Base-by-base conservation (phyloP, 768 basidiomycete species). In the Hortiboletus campestris region DNA sequence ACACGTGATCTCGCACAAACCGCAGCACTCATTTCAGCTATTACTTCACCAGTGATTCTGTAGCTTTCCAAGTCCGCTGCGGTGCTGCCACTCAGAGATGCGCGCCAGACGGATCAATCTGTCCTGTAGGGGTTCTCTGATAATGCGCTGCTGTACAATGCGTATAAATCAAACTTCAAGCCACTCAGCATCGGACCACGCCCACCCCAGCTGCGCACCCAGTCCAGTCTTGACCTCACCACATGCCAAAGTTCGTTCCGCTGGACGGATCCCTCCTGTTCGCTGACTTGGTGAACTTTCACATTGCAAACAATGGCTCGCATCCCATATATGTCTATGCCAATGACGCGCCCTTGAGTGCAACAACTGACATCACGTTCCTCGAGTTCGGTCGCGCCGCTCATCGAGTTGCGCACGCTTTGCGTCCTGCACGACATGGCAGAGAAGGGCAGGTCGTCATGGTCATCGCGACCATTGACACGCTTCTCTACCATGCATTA, bases 381-480 rank as follows among this genome's bases (percentile, higher is more conserved):
- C 57, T 67, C 6, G 69, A 71, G 41, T 69, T 69, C 3, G 64
- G 57, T 49, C 67, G 63, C n/a, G 74, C 70, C 0, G 58, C 62
- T 41, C 70, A 74, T 40, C 67, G 74, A 19, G 63, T 67, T 4
- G 72, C 71, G 1, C 65, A 68, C 29, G 57, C 46, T 11, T n/a
- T 68, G 17, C 61, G 61, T 11, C 66, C 65, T 11, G 54, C 49
- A 7, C 55, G 57, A n/a, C 49, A 51, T 29, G 62, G 66, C 8
- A 0, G 46, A 1, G 64, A 69, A 34, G 65, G 67, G 11, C 51
- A 67, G 32, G 65, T 73, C 9, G 67, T 75, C 5, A 67, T 70
- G 40, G 40, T 75, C 25, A 57, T 76, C 14, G 74, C 75, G 13
- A 66, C 62, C 3, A 49, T 60, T 3, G 72, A 75, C 42, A 68